Conservation (phyloP, 106 monocot genomes). For the Apostasia shenzhenica region DNA sequence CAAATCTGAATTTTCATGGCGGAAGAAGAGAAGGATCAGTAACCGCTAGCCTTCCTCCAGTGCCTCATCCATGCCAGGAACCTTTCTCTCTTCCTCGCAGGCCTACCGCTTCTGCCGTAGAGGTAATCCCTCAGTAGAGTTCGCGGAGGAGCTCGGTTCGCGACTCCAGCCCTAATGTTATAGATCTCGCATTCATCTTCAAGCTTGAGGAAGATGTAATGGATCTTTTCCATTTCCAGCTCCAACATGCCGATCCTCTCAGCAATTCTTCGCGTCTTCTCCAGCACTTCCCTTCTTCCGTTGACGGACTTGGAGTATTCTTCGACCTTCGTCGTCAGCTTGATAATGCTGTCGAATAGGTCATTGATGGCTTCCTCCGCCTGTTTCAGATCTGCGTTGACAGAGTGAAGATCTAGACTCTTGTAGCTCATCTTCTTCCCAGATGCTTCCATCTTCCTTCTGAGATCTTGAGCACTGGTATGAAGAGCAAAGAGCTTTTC, state of each 20-base stretch:
- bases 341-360: constrained; percentile 36
- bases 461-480: constrained; percentile 35
- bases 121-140: constrained; percentile 16
- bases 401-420: constrained; percentile 22
- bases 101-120: constrained; percentile 1
- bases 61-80: constrained; percentile 12
- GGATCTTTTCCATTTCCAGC: constrained; percentile 72
- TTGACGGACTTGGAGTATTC: constrained; percentile 5
- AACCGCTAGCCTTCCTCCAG: neutral
- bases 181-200: constrained; percentile 45
- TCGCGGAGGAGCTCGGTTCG: constrained; percentile 2
- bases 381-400: constrained; percentile 47
- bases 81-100: constrained; percentile 3
- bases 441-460: constrained; percentile 48
- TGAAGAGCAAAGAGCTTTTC: constrained; percentile 46
- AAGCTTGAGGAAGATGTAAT: constrained; percentile 60
- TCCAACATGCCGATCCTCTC: constrained; percentile 80
- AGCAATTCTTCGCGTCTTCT: constrained; percentile 34
- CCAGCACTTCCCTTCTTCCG: constrained; percentile 35
- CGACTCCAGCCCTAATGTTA: neutral
- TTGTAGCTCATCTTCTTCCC: constrained; percentile 16
- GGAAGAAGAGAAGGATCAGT: no score
- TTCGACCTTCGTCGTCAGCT: constrained; percentile 44
- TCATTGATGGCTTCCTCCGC: constrained; percentile 46
- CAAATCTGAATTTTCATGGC: no score